Evolutionary conservation across 2,329 filamentous ascomycete species (phyloP).

Genomic region (Fusarium torreyae): DNA sequence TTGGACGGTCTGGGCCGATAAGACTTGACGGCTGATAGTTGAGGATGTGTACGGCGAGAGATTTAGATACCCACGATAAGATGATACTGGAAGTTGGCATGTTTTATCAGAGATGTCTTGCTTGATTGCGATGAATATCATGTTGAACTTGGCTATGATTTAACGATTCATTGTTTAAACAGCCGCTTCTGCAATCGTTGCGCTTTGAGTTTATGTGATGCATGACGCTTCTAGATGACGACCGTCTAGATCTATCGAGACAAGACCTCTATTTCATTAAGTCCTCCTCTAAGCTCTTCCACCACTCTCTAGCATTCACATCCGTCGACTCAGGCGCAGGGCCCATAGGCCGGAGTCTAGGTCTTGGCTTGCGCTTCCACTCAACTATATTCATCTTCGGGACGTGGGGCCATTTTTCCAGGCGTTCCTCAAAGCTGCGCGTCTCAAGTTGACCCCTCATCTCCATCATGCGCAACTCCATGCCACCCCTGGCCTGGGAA

Average conservation of each 20-base stretch:
- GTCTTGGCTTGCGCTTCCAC: constrained; percentile 46
- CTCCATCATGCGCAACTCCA: constrained; percentile 27
- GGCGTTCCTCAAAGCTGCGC: constrained; percentile 21
- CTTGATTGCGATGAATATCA: neutral
- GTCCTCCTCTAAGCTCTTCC: constrained; percentile 51
- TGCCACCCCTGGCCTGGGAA: constrained; percentile 46
- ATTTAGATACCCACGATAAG: constrained; percentile 41
- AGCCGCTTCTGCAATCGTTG: neutral
- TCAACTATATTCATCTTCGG: constrained; percentile 44
- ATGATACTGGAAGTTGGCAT: constrained; percentile 7
- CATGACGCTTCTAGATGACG: constrained; percentile 2
- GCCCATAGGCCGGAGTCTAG: constrained; percentile 37
- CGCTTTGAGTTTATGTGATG: constrained; percentile 4
- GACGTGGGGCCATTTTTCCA: constrained; percentile 44
- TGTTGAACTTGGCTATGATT: neutral
- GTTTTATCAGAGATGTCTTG: constrained; percentile 5
- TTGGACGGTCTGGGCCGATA: neutral
- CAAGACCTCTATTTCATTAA: constrained; percentile 47
- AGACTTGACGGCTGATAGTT: constrained; percentile 13
- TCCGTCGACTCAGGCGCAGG: constrained; percentile 42
- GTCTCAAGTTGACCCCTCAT: constrained; percentile 28
- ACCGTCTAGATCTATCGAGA: constrained; percentile 12
- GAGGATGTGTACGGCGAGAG: constrained; percentile 14
- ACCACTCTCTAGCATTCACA: constrained; percentile 47
- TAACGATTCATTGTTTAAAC: neutral